Percentiles rank a stretch among this genome's conserved stretches.
Conservation (phyloP, 2,329 filamentous ascomycete genomes). For the Pseudogymnoascus sp. region DNA sequence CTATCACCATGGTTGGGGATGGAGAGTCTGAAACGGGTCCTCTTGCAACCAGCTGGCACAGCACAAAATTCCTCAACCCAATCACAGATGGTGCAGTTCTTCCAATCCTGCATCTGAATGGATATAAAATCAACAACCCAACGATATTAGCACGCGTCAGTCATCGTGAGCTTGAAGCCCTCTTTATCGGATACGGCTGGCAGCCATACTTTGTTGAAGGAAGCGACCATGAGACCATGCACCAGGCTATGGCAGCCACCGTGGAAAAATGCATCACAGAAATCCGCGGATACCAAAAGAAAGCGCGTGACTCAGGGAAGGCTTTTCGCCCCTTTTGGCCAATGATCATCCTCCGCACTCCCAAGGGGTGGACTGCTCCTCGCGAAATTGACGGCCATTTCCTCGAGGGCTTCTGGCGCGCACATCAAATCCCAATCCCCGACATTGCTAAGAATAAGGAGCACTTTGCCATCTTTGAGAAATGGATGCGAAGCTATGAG, state of each 20-base stretch:
- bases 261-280: conserved; percentile 66
- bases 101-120: conserved; percentile 71
- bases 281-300: conserved; percentile 62
- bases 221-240: conserved; percentile 66
- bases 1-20: conserved; percentile 72
- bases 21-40: conserved; percentile 78
- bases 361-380: conserved; percentile 75
- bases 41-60: conserved; percentile 73
- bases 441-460: conserved; percentile 59
- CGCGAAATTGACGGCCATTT: conserved; percentile 64
- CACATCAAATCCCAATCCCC: conserved; percentile 71
- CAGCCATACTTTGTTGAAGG: conserved; percentile 76
- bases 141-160: conserved; percentile 67
- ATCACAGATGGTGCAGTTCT: conserved; percentile 72
- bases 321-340: conserved; percentile 68
- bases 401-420: conserved; percentile 70
- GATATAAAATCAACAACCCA: conserved; percentile 81
- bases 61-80: conserved; percentile 75
- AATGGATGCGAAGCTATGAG: conserved; percentile 72
- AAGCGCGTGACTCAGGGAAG: conserved; percentile 64
- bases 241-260: conserved; percentile 74
- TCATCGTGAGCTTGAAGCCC: conserved; percentile 62
- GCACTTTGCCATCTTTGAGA: conserved; percentile 62
- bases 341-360: conserved; percentile 70
- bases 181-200: conserved; percentile 73